These are phyloP conservation scores for Asclepias syriaca DNA, from an alignment of 257 asterid genomes.

Conservation along the genomic window DNA sequence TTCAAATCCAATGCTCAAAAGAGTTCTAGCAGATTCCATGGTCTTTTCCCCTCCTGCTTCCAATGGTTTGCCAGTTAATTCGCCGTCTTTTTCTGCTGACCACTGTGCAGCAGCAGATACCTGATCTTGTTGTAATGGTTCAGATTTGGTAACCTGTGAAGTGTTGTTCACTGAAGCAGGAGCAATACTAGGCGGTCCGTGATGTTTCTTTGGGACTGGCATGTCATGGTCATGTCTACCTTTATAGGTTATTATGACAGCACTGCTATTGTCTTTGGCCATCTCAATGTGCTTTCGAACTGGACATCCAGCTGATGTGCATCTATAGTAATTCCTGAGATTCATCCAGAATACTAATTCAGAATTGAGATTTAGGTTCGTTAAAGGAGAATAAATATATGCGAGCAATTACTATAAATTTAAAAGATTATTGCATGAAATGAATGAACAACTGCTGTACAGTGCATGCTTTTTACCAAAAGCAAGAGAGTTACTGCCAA, in stretches of 20 bases:
- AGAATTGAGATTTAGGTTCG: constrained; percentile 3
- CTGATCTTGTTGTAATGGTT: constrained; percentile 31
- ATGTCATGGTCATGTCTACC: constrained; percentile 79
- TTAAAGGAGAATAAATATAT: background rate
- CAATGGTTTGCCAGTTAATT: constrained; percentile 42
- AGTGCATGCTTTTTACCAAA: background rate
- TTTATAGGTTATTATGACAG: constrained; percentile 62
- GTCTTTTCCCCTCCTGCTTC: constrained; percentile 37
- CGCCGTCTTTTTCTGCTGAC: constrained; percentile 62
- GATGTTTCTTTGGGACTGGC: constrained; percentile 74
- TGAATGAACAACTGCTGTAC: background rate
- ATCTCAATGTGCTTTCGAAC: constrained; percentile 83
- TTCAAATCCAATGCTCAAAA: constrained; percentile 71
- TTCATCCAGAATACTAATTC: constrained; percentile 10
- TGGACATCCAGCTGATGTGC: constrained; percentile 89
- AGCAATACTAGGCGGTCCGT: constrained; percentile 41
- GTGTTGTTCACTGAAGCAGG: constrained; percentile 32
- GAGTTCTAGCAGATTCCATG: constrained; percentile 51
- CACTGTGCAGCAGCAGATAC: constrained; percentile 37
- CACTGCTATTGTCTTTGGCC: constrained; percentile 54
- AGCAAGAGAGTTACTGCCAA: background rate
- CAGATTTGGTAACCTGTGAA: constrained; percentile 25
- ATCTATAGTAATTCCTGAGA: constrained; percentile 85
- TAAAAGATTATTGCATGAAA: background rate
- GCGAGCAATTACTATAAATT: background rate